Evolutionary conservation across 73 alveolate genomes (phyloP).

Genomic region (Stentor roeselii): DNA sequence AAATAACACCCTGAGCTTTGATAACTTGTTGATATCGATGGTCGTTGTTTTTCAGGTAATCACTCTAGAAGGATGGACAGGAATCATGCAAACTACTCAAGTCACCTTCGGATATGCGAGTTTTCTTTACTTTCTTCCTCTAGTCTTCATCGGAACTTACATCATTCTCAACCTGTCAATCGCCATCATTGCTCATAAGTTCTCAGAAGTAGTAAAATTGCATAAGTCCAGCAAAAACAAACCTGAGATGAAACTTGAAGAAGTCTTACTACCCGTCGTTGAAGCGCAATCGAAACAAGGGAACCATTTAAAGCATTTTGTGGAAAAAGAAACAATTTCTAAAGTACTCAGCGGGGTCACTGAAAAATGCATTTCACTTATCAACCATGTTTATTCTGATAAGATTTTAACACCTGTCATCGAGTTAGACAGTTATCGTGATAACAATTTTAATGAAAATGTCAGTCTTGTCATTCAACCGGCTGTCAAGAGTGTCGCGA

Average conservation of each 20-base stretch:
- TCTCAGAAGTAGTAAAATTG: not conserved
- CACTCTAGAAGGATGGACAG: conserved; percentile 92
- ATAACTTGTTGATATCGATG: conserved; percentile 50
- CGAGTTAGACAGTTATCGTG: not conserved
- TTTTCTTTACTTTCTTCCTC: conserved; percentile 59
- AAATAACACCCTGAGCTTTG: conserved; percentile 33
- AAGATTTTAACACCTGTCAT: not conserved
- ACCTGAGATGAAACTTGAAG: not conserved
- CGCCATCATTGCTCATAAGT: not conserved
- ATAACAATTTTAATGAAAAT: not conserved
- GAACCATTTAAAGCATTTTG: not conserved
- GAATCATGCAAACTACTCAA: conserved; percentile 43
- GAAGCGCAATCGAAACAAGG: not conserved
- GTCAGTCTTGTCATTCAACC: not conserved
- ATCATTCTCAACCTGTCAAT: not conserved
- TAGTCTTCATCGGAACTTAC: conserved; percentile 84
- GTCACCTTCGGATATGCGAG: conserved; percentile 23
- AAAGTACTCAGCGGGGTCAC: not conserved
- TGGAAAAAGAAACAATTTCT: not conserved
- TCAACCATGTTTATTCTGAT: not conserved
- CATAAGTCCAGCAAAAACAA: not conserved
- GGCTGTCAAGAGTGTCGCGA: not conserved
- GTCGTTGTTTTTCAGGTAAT: conserved; percentile 65
- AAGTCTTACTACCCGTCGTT: not conserved
- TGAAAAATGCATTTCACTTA: not conserved